Conservation (phyloP, 2,329 filamentous ascomycete species). For the Plectosphaerella plurivora region DNA sequence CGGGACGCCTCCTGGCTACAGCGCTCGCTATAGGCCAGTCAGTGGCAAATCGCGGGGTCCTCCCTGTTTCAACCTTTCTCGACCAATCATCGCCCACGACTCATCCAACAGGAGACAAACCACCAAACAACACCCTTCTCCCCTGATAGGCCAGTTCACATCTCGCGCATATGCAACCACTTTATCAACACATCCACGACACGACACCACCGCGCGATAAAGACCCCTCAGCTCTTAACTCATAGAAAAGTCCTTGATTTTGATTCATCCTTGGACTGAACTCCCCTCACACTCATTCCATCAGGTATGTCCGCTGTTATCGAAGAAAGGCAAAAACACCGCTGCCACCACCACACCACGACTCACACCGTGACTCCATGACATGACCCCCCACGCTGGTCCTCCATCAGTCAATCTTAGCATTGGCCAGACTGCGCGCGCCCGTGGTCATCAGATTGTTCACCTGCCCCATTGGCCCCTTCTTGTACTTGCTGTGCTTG, state of each 20-base stretch:
- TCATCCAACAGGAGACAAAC: background rate
- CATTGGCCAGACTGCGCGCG: conserved; percentile 62
- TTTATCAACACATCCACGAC: background rate
- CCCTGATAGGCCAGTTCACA: background rate
- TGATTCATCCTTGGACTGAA: too few species aligned
- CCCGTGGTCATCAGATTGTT: conserved; percentile 76
- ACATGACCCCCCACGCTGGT: background rate
- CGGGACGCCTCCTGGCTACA: background rate
- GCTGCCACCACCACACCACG: background rate
- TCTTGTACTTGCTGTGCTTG: conserved; percentile 80
- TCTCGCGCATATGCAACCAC: background rate
- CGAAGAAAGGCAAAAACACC: background rate
- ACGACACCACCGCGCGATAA: background rate
- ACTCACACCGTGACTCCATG: background rate
- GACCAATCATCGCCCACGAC: background rate
- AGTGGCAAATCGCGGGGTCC: background rate
- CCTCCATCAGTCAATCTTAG: conserved; percentile 62
- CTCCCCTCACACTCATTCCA: too few species aligned
- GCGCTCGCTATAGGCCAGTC: background rate
- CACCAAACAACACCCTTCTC: background rate
- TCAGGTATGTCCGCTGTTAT: too few species aligned
- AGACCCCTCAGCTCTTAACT: too few species aligned
- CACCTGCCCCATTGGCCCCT: conserved; percentile 65
- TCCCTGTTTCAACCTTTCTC: background rate
- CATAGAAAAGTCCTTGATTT: too few species aligned